These are phyloP conservation scores for Wallacemonas sp. DNA, from an alignment of 208 protist genomes.

Conservation along the genomic window DNA sequence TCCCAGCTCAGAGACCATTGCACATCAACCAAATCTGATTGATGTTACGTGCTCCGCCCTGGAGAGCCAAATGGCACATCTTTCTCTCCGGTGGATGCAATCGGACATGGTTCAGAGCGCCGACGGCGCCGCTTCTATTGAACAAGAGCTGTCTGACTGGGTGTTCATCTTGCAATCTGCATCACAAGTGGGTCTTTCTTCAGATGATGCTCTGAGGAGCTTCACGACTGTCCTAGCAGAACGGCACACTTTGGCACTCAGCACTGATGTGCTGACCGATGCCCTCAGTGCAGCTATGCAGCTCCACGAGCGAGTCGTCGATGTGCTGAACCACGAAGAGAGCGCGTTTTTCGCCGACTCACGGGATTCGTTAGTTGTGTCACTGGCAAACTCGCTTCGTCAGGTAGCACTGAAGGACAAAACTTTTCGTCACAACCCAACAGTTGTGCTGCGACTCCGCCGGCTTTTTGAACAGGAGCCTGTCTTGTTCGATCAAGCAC, in stretches of 20 bases:
- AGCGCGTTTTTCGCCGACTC: constrained; percentile 19
- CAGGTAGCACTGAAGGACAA: neutral
- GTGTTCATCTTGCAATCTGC: constrained; percentile 21
- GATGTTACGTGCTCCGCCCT: constrained; percentile 72
- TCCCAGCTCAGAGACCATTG: constrained; percentile 24
- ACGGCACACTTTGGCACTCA: neutral
- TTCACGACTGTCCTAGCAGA: constrained; percentile 2
- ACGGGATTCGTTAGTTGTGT: constrained; percentile 14
- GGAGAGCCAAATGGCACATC: constrained; percentile 39
- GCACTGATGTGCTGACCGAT: neutral
- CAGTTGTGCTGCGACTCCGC: constrained; percentile 58
- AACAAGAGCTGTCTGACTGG: constrained; percentile 11
- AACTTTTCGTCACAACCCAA: constrained; percentile 32
- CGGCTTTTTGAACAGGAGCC: constrained; percentile 63
- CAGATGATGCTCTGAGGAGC: constrained; percentile 12
- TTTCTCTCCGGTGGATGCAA: constrained; percentile 3
- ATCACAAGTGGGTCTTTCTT: constrained; percentile 19
- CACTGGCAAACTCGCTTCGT: constrained; percentile 23
- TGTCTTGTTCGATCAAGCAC: constrained; percentile 29
- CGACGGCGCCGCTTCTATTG: neutral
- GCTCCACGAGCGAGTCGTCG: constrained; percentile 38
- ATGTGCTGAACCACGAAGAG: constrained; percentile 48
- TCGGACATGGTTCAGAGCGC: too few relatives aligned
- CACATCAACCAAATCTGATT: constrained; percentile 77
- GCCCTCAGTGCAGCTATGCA: neutral